Conservation (phyloP, 2,329 filamentous ascomycete species). For the Aspergillus felis region DNA sequence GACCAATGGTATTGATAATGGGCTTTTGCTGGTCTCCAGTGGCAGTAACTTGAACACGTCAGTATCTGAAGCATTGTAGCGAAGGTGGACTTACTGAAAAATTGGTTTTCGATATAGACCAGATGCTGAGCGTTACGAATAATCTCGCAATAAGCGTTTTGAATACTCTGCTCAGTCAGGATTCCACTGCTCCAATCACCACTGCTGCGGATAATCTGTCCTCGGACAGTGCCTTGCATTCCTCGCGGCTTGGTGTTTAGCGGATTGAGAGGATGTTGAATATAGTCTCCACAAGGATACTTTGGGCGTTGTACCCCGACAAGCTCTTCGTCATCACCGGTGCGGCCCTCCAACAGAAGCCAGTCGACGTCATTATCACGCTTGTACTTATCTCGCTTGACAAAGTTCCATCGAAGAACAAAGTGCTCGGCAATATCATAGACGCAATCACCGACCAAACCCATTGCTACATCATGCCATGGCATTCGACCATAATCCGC, state of each 20-base stretch:
- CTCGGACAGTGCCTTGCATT: constrained; percentile 69
- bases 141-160: constrained; percentile 78
- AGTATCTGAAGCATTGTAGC: constrained; percentile 11
- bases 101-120: constrained; percentile 98
- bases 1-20: constrained; percentile 82
- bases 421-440: constrained; percentile 97
- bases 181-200: constrained; percentile 94
- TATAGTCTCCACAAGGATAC: constrained; percentile 83
- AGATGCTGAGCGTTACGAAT: constrained; percentile 87
- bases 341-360: constrained; percentile 72
- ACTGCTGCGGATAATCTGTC: constrained; percentile 84
- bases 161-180: constrained; percentile 75
- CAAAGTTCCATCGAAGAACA: constrained; percentile 89
- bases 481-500: constrained; percentile 92
- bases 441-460: constrained; percentile 79
- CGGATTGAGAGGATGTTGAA: constrained; percentile 71
- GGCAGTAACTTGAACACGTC: constrained; percentile 59
- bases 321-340: constrained; percentile 76
- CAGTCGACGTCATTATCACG: constrained; percentile 79
- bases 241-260: constrained; percentile 62
- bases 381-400: constrained; percentile 98
- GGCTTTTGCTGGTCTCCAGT: constrained; percentile 84
- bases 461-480: constrained; percentile 96
- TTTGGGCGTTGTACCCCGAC: constrained; percentile 84
- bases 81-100: constrained; percentile 64